Percentiles rank a stretch among this genome's conserved stretches.
Evolutionary conservation across 2,329 filamentous ascomycete species (phyloP).

Genomic region (Scytalidium sp.): DNA sequence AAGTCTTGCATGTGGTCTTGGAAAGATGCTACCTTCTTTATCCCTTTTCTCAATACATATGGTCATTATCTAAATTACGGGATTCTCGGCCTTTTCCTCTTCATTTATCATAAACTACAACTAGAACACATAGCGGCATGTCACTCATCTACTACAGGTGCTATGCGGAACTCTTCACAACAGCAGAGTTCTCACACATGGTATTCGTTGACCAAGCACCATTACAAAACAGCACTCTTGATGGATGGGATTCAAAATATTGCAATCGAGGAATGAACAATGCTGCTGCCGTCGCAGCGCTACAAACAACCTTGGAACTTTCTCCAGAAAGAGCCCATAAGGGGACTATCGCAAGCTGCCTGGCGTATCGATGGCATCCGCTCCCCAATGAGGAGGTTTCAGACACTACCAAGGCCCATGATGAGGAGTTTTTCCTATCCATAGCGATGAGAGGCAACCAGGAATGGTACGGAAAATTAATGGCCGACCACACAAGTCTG

Average conservation of each 20-base stretch:
- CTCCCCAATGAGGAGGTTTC: slow-evolving; percentile 11
- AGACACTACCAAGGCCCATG: neutral
- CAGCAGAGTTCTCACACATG: slow-evolving; percentile 20
- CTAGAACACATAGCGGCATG: neutral
- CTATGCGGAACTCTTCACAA: slow-evolving; percentile 27
- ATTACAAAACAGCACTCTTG: slow-evolving; percentile 22
- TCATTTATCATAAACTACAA: neutral
- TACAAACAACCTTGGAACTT: slow-evolving; percentile 22
- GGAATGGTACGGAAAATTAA: slow-evolving; percentile 27
- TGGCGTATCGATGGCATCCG: slow-evolving; percentile 23
- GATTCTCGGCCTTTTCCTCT: neutral
- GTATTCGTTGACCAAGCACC: slow-evolving; percentile 30
- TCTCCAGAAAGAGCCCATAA: slow-evolving; percentile 20
- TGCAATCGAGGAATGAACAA: slow-evolving; percentile 29
- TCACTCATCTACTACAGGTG: slow-evolving; percentile 12
- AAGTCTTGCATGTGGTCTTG: neutral
- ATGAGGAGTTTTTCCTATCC: slow-evolving; percentile 23
- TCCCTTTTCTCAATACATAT: no score
- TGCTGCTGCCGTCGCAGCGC: slow-evolving; percentile 16
- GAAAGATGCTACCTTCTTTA: no score
- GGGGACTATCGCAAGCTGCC: slow-evolving; percentile 25
- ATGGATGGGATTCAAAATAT: slow-evolving; percentile 22
- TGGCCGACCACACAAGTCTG: slow-evolving; percentile 28
- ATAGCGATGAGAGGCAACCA: slow-evolving; percentile 25
- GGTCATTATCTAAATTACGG: no score